Conservation (phyloP, 2,329 filamentous ascomycete species). For the Periconia sp. region DNA sequence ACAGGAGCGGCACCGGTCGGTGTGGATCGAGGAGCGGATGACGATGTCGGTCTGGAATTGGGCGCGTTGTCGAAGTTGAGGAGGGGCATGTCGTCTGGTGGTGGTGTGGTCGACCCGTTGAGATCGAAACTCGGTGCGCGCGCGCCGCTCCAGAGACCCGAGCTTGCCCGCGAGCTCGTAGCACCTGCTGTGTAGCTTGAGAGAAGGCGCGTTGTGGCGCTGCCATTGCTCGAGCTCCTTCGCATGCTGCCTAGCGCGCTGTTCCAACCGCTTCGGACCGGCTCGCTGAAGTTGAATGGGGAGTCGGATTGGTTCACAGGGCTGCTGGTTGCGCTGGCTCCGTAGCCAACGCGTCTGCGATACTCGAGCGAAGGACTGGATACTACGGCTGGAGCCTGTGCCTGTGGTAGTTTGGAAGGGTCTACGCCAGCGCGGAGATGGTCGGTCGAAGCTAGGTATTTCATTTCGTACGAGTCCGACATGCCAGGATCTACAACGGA, state of each 20-base stretch:
- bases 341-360: conserved; percentile 20
- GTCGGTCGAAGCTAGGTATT: conserved; percentile 72
- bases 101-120: conserved; percentile 14
- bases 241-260: conserved; percentile 45
- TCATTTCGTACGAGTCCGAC: conserved; percentile 70
- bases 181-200: conserved; percentile 20
- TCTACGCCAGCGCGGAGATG: conserved; percentile 63
- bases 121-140: conserved; percentile 16
- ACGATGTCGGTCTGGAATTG: neutral
- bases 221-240: conserved; percentile 38
- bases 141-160: conserved; percentile 44
- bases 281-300: conserved; percentile 30
- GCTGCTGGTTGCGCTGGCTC: conserved; percentile 23
- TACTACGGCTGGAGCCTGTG: conserved; percentile 33
- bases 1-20: conserved; percentile 5
- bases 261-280: conserved; percentile 32
- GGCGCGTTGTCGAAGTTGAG: conserved; percentile 31
- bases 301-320: conserved; percentile 32
- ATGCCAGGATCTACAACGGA: conserved; percentile 48
- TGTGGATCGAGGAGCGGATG: conserved; percentile 8
- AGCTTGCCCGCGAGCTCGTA: conserved; percentile 21
- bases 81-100: conserved; percentile 28
- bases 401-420: conserved; percentile 36
- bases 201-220: conserved; percentile 22
- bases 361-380: conserved; percentile 32